Conservation (phyloP, 2,329 filamentous ascomycete genomes). For the Colletotrichum sp. region DNA sequence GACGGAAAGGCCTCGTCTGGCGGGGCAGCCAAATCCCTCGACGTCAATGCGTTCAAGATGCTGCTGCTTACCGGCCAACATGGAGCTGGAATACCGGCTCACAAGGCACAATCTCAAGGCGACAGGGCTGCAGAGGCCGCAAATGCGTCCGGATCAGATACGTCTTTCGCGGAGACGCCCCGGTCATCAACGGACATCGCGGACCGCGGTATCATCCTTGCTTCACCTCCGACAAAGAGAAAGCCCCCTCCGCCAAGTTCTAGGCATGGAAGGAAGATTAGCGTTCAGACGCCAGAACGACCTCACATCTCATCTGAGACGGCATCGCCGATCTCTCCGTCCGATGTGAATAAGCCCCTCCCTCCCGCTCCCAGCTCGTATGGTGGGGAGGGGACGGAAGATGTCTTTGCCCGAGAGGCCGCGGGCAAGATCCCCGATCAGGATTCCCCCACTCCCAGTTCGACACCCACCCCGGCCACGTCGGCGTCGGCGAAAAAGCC, state of each 20-base stretch:
- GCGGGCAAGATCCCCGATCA: constrained; percentile 56
- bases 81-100: constrained; percentile 25
- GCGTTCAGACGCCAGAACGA: constrained; percentile 37
- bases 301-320: constrained; percentile 25
- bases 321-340: constrained; percentile 35
- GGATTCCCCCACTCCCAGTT: constrained; percentile 25
- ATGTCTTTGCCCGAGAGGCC: constrained; percentile 58
- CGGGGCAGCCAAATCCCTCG: constrained; percentile 53
- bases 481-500: constrained; percentile 42
- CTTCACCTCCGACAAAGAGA: constrained; percentile 56
- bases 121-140: constrained; percentile 60
- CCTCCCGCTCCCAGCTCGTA: constrained; percentile 57
- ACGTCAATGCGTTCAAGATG: constrained; percentile 80
- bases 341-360: constrained; percentile 67
- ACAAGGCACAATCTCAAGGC: constrained; percentile 37
- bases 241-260: constrained; percentile 77
- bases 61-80: constrained; percentile 76
- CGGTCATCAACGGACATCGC: constrained; percentile 64
- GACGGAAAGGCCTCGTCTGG: constrained; percentile 33
- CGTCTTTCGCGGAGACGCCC: constrained; percentile 49
- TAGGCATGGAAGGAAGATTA: constrained; percentile 78
- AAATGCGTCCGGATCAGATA: constrained; percentile 13
- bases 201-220: constrained; percentile 50
- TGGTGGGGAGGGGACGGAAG: constrained; percentile 54
- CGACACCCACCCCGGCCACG: constrained; percentile 39